Evolutionary conservation across 2,329 filamentous ascomycete species (phyloP), one percentile per base, ranked within the genome.

Genomic region (Aspergillus neotritici): DNA sequence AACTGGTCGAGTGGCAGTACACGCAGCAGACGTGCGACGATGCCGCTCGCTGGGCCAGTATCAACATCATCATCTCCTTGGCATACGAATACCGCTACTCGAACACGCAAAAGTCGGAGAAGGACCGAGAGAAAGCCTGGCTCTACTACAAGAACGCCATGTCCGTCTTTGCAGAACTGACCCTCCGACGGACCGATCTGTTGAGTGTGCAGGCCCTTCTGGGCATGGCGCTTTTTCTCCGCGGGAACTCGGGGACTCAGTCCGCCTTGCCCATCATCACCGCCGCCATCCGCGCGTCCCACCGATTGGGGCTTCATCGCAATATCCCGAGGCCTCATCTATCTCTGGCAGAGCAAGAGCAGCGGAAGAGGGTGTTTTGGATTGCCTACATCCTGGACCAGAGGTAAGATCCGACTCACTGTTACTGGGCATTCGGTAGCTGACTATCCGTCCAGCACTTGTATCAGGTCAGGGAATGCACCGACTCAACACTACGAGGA

Each of bases 111-210:
- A 87, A 94, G 0, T 83, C 87, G 1, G 80, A 85, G 54, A 88
- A 93, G 48, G 89, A 96, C 60, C 88, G 95, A 48, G 82, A 90
- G 38, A 93, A 90, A 63, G 89, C 89, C 0, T 95, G 90, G 86
- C 83, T 82, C 2, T 93, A 95, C 60, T 76, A 96, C 55, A 96
- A 97, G 72, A 97, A 97, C 61, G 89, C 91, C 30, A 84, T 96
- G 76, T 88, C 86, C 9, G 87, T 94, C 25, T 87, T 94, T 60
- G 80, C 88, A 0, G 91, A 97, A 65, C 71, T 97, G 47, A 87
- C 87, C 1, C 86, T 97, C 79, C 86, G 89, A 37, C 95, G 94
- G 58, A 94, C 88, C 5, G 91, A 97, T 66, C 73, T 97, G 12
- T 72, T 96, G 25, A 95, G 89, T 56, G 87, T 97, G 3, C 91